Conservation (phyloP, 257 asterid genomes). For the Echites panduratus region DNA sequence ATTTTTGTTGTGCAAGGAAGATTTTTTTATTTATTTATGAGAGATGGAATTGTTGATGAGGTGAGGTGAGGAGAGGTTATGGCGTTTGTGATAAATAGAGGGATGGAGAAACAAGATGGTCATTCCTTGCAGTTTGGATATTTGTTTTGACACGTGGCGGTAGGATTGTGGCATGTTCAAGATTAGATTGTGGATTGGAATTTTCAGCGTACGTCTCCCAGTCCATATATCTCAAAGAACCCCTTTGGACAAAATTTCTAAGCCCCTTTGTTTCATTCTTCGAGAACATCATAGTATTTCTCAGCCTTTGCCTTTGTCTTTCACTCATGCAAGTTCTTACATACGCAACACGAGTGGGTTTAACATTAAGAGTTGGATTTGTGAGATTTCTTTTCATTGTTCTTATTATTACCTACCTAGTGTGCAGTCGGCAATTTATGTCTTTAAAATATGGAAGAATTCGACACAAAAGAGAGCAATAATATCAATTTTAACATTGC, state of each 20-base stretch:
- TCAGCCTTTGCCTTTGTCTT: no score
- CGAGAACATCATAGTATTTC: no score
- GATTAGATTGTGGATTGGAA: constrained; percentile 24
- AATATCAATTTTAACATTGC: no score
- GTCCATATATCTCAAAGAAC: not conserved
- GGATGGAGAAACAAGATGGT: constrained; percentile 50
- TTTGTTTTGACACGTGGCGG: constrained; percentile 32
- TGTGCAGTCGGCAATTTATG: no score
- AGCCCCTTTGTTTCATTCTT: not conserved
- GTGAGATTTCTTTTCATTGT: no score
- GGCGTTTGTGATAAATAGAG: constrained; percentile 41
- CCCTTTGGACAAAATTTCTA: constrained; percentile 6
- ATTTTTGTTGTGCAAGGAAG: not conserved
- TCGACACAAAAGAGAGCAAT: no score
- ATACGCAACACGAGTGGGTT: no score
- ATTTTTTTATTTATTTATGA: not conserved
- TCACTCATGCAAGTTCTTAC: no score
- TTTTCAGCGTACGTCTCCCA: not conserved
- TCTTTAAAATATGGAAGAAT: no score
- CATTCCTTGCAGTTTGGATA: constrained; percentile 35
- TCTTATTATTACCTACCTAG: no score
- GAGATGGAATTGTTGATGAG: constrained; percentile 27
- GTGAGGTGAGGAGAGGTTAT: no score
- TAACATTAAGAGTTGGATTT: no score
- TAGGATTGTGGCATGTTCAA: constrained; percentile 21